phyloP scores from a whole-genome alignment of 306 rosid species.

The Citrullus colocynthis region DNA sequence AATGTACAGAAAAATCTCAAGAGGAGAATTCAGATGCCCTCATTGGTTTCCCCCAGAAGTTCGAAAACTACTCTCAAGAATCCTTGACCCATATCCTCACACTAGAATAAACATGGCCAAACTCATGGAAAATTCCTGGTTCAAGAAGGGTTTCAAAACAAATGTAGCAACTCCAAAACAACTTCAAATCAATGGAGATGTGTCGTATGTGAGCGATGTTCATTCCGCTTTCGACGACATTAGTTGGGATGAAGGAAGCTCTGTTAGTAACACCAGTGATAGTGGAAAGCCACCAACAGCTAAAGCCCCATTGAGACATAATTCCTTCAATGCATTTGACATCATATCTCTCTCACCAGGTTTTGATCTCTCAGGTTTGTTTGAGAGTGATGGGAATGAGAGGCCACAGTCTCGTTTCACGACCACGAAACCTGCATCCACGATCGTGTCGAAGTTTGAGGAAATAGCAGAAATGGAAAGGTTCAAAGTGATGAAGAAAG shows the following conservation, averaged over 20 bases:
- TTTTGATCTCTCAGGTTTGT: constrained; percentile 53
- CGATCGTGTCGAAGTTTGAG: constrained; percentile 42
- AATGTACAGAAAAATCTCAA: constrained; percentile 44
- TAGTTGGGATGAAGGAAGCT: neutral
- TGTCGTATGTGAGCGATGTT: constrained; percentile 11
- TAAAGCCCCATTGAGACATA: constrained; percentile 13
- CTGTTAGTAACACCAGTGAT: neutral
- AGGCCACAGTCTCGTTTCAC: constrained; percentile 22
- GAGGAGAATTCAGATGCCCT: constrained; percentile 48
- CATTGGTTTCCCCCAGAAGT: constrained; percentile 42
- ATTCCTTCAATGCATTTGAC: constrained; percentile 54
- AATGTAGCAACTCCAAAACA: constrained; percentile 8
- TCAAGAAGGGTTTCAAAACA: constrained; percentile 32
- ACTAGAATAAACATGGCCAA: constrained; percentile 26
- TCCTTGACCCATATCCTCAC: constrained; percentile 47
- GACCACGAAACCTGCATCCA: constrained; percentile 24
- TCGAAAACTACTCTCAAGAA: constrained; percentile 31
- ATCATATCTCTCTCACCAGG: constrained; percentile 61
- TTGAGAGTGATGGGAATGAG: constrained; percentile 26
- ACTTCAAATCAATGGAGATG: neutral
- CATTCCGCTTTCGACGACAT: constrained; percentile 16
- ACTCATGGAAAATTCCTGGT: constrained; percentile 44
- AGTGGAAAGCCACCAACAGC: neutral
- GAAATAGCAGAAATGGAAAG: constrained; percentile 39
- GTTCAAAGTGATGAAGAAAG: constrained; percentile 32